Conservation (phyloP, 768 basidiomycete species). For the Mycena amicta region DNA sequence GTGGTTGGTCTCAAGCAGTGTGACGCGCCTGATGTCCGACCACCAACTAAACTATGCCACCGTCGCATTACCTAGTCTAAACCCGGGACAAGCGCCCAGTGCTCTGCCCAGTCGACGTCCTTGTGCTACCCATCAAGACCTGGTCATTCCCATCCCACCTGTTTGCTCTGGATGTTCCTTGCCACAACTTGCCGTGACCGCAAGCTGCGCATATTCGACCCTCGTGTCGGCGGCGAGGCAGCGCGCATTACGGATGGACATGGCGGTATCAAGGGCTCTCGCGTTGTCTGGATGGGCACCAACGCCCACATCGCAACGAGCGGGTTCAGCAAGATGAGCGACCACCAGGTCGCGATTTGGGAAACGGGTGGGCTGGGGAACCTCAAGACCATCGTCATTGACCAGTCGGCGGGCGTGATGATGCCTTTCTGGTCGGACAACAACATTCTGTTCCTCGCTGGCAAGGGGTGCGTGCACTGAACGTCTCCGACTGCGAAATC, state of each 20-base stretch:
- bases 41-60: too few species aligned
- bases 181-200: constrained; percentile 90
- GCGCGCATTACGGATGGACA: constrained; percentile 86
- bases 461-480: constrained; percentile 87
- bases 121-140: too few species aligned
- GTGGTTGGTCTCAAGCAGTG: too few species aligned
- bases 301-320: constrained; percentile 89
- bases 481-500: constrained; percentile 90
- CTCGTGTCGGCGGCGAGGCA: constrained; percentile 77
- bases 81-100: too few species aligned
- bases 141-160: too few species aligned
- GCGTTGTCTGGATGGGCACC: constrained; percentile 90
- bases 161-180: too few species aligned
- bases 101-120: too few species aligned
- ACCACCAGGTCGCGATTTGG: constrained; percentile 90
- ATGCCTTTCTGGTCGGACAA: constrained; percentile 99
- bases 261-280: constrained; percentile 88
- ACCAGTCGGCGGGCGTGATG: constrained; percentile 89
- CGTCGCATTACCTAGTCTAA: too few species aligned
- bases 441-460: constrained; percentile 87
- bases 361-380: constrained; percentile 76
- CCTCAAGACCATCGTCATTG: constrained; percentile 77
- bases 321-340: constrained; percentile 96
- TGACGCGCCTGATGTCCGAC: too few species aligned
- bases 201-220: constrained; percentile 90